Evolutionary conservation across 2,329 filamentous ascomycete species (phyloP), one percentile per base, ranked within the genome.

Genomic region (Ilyonectria destructans): DNA sequence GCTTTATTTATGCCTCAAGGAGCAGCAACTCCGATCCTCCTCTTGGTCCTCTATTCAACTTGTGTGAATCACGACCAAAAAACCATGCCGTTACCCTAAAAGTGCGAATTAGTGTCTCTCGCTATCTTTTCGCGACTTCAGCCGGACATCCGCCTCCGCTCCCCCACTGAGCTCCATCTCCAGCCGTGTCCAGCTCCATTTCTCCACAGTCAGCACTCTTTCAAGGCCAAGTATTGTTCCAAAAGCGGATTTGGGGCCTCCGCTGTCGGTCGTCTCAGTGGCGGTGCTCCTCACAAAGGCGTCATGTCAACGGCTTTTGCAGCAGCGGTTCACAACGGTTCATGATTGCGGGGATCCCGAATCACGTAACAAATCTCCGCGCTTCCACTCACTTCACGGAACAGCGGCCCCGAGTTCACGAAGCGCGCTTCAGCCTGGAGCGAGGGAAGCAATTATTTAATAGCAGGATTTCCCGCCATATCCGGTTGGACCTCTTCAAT

Each of bases 81-180:
- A 37, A 40, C 7, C 45, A 43, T 5, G 45, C 45, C 45, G 23
- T 19, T 31, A 13, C n/a, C 33, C 45, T 17, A 58, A 40, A 54
- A 29, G 19, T 17, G 15, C 40, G 56, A 10, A 15, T 40, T n/a
- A 55, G 21, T n/a, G 33, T 52, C 40, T 31, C 56, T 52, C 31
- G 40, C 56, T 61, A 49, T 46, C 21, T 45, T 15, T 31, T 19
- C 9, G 21, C 43, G 26, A 43, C 31, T 61, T 61, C 37, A 56
- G 57, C 52, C 68, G 70, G 70, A 72, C 63, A 70, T 72, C 70
- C 70, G 66, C 70, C 70, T 63, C 70, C 70, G 70, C 61, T 40
- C 26, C 63, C 59, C 60, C 54, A 29, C 59, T 26, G 45, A 52
- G 19, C 13, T 46, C 55, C 57, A 37, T 56, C 59, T 40, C 46